These are phyloP conservation scores for Lenwebbia sp. DNA, from an alignment of 345 rosid species.

Conservation along the genomic window DNA sequence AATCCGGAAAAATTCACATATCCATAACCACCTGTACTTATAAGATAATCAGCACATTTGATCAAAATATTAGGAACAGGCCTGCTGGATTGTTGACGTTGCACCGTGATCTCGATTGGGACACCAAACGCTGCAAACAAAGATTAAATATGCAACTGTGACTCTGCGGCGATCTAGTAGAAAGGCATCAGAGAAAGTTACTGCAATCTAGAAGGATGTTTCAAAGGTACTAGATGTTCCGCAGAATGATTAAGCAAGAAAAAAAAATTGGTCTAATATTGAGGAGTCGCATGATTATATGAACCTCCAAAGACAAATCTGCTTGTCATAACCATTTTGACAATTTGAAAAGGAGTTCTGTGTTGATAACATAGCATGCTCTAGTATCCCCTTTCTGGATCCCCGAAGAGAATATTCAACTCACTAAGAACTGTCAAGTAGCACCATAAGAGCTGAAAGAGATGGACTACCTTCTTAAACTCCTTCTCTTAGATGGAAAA, in stretches of 20 bases:
- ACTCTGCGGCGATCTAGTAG: not conserved
- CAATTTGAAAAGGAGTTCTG: not conserved
- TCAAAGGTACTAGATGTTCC: not conserved
- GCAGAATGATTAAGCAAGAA: not conserved
- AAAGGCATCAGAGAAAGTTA: not conserved
- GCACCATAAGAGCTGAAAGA: not conserved
- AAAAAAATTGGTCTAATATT: not conserved
- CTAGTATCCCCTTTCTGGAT: not conserved
- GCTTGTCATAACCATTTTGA: not conserved
- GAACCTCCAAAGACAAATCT: not conserved
- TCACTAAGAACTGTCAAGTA: not conserved
- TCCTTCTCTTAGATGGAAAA: not conserved
- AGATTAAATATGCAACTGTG: not conserved
- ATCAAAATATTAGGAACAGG: constrained; percentile 60
- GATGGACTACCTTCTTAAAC: not conserved
- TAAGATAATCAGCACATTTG: constrained; percentile 75
- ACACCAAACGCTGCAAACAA: constrained; percentile 64
- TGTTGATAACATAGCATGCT: not conserved
- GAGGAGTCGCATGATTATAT: not conserved
- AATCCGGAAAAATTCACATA: not conserved
- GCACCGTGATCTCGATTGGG: constrained; percentile 64
- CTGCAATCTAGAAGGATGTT: not conserved
- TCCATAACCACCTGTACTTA: constrained; percentile 50
- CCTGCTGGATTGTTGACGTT: constrained; percentile 53
- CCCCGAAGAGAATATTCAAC: not conserved